Conservation (phyloP, 23 red algal species). For the Gracilaria vermiculophylla region DNA sequence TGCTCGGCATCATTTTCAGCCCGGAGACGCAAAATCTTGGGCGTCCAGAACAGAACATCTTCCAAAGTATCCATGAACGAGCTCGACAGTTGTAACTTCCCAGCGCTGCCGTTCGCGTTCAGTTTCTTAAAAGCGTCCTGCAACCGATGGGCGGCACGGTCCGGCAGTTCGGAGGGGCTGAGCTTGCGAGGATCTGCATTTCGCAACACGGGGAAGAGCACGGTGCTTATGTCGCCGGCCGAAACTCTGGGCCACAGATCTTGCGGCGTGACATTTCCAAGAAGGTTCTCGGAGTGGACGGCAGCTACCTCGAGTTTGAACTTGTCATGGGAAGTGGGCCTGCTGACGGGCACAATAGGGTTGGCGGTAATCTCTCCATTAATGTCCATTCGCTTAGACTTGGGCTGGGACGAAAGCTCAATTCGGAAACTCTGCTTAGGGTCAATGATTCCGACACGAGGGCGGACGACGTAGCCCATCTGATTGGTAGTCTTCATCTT, state of each 20-base stretch:
- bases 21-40: neutral
- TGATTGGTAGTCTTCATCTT: slow-evolving; percentile 30
- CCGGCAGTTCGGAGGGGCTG: slow-evolving; percentile 6
- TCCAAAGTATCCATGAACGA: slow-evolving; percentile 14
- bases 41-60: slow-evolving; percentile 27
- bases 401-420: slow-evolving; percentile 12
- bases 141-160: slow-evolving; percentile 9
- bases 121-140: neutral
- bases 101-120: neutral
- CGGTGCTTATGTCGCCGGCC: slow-evolving; percentile 1
- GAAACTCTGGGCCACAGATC: slow-evolving; percentile 25
- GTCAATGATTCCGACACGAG: slow-evolving; percentile 9
- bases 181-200: slow-evolving; percentile 15
- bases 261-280: slow-evolving; percentile 15
- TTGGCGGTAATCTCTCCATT: slow-evolving; percentile 17
- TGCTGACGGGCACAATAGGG: slow-evolving; percentile 11
- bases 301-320: slow-evolving; percentile 12
- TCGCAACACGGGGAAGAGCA: slow-evolving; percentile 13
- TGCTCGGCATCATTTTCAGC: neutral
- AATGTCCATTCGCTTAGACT: slow-evolving; percentile 15
- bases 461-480: slow-evolving; percentile 15
- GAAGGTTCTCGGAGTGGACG: slow-evolving; percentile 1
- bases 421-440: neutral
- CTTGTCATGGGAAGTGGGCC: slow-evolving; percentile 20
- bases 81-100: neutral